Base-by-base conservation (phyloP, 768 basidiomycete species). In the Coprinopsis cinerea region DNA sequence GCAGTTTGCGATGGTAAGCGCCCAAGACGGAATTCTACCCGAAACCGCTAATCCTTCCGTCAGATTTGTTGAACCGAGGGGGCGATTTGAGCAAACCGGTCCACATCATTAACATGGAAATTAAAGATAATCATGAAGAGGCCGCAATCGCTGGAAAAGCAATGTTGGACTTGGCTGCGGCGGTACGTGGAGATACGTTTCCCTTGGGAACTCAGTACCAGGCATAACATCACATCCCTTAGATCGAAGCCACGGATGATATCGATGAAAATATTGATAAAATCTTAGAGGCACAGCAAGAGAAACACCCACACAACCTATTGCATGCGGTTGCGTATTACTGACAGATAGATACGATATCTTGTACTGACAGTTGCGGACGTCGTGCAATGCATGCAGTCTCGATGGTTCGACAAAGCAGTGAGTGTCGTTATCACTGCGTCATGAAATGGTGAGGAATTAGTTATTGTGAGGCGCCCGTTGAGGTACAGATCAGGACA, bases 121-220 rank as follows among this genome's bases (percentile, higher is more conserved):
- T 98, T 68, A 96, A 90, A 71, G 96, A 99, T 68, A 98, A 96
- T 61, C 94, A 97, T 59, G 96, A 98, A 74, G 96, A 99, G 67
- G 96, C 96, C 0, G 73, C 88, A 41, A 92, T 97, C 55, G 96
- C 96, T 22, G 95, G 96, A 15, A 90, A 85, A 65, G 93, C 95
- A 1, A 93, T 98, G 63, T 72, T 98, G 24, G 94, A 95, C 60
- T 72, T 99, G 18, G 92, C 92, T 6, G 74, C 81, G 42, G 87
- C 93, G 48, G 95, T 96, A 60, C 70, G 91, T 75, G 15, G 25
- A 15, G 27, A 40, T 6, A 7, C 37, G 18, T 18, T 11, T 10
- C 39, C 48, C 35, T 36, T 27, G 11, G 17, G 30, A 37, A 47
- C 20, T 36, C 51, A 52, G 22, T 47, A 35, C 34, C 46, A 47